Evolutionary conservation across 257 asterid species (phyloP).

Genomic region (Przewalskia tangutica): DNA sequence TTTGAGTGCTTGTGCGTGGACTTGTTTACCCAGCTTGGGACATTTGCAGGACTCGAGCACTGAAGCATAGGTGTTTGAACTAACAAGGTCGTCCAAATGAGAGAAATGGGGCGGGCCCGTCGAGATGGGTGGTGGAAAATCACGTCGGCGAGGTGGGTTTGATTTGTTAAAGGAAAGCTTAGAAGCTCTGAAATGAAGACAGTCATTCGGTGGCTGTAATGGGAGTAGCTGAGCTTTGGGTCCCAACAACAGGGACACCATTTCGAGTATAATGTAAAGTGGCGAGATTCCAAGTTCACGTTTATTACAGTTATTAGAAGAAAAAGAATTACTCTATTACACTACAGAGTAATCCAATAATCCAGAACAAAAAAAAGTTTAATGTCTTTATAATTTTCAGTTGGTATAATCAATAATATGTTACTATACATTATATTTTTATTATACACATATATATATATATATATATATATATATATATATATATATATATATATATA

Average conservation of each 20-base stretch:
- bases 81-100: conserved; percentile 12
- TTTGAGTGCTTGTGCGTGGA: conserved; percentile 59
- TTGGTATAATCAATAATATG: no score
- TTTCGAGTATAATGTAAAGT: background rate
- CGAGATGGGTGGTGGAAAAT: background rate
- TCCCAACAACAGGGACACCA: conserved; percentile 1
- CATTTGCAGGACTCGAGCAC: conserved; percentile 45
- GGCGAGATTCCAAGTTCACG: background rate
- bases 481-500: no score
- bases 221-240: background rate
- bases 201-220: background rate
- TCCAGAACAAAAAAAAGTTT: no score
- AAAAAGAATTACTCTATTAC: no score
- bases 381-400: no score
- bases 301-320: background rate
- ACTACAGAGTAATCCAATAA: no score
- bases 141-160: background rate
- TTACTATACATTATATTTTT: no score
- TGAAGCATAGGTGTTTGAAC: conserved; percentile 44
- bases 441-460: no score
- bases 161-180: background rate
- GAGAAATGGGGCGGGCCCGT: background rate
- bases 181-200: background rate
- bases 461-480: no score
- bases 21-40: conserved; percentile 35